phyloP scores from a whole-genome alignment of 345 rosid species.

The Eucalyptus sp. region DNA sequence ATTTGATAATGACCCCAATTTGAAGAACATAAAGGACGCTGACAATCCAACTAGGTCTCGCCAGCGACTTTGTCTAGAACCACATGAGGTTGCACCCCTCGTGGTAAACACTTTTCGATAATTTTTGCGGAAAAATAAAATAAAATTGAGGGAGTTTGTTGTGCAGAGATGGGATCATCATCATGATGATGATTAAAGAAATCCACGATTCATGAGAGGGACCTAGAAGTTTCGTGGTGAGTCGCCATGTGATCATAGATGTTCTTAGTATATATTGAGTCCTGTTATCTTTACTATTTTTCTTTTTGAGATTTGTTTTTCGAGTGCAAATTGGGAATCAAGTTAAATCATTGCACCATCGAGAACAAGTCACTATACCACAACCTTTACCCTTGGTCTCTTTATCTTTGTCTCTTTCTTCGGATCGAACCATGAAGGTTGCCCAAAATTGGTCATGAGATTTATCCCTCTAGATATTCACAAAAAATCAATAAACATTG shows the following conservation, averaged over 20 bases:
- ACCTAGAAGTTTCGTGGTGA: not conserved
- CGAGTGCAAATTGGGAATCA: not conserved
- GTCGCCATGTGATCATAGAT: not conserved
- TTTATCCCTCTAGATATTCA: not conserved
- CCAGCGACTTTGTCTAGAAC: not conserved
- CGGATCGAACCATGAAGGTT: rapidly evolving
- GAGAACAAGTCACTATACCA: not conserved
- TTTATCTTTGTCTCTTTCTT: not conserved
- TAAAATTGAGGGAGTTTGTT: not conserved
- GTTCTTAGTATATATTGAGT: not conserved
- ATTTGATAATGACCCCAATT: not conserved
- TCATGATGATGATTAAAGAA: not conserved
- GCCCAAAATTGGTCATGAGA: not conserved
- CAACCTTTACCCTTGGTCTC: not conserved
- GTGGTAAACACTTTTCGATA: not conserved
- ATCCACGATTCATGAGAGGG: not conserved
- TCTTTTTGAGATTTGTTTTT: not conserved
- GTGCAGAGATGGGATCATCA: not conserved
- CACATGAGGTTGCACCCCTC: not conserved
- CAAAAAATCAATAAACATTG: not conserved
- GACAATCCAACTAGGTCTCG: not conserved
- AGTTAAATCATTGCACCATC: not conserved
- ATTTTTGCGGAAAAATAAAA: not conserved
- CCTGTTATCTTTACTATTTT: not conserved
- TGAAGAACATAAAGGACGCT: not conserved